These are phyloP conservation scores for Fusarium metavorans DNA, from an alignment of 2,329 filamentous ascomycete genomes.

Conservation along the genomic window DNA sequence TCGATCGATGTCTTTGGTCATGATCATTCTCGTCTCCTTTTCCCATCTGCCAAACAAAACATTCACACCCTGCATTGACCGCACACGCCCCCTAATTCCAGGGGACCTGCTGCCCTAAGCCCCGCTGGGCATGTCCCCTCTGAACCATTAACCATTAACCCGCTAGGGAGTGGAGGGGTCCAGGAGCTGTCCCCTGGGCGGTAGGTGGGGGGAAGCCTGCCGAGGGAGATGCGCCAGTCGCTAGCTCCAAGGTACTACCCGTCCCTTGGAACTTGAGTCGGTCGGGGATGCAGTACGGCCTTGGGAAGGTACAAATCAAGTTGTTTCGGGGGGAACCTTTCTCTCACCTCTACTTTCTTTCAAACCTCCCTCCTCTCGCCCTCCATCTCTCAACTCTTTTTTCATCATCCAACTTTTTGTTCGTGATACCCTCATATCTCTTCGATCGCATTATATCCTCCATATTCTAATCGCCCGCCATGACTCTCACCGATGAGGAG, in stretches of 20 bases:
- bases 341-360: not conserved
- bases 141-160: not conserved
- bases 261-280: conserved; percentile 12
- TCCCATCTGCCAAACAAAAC: conserved; percentile 1
- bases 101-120: conserved; percentile 11
- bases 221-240: conserved; percentile 5
- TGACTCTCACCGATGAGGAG: conserved; percentile 71
- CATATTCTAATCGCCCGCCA: conserved; percentile 19
- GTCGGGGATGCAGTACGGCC: not conserved
- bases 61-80: not conserved
- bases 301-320: not conserved
- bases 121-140: not conserved
- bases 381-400: not conserved
- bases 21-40: not conserved
- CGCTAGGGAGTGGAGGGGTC: not conserved
- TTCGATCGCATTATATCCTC: not conserved
- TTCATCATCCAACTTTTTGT: not conserved
- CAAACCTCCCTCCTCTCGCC: not conserved
- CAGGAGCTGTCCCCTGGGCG: not conserved
- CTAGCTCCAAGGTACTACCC: conserved; percentile 14
- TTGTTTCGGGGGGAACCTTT: not conserved
- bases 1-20: not conserved
- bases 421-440: not conserved
- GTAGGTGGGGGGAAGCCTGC: not conserved
- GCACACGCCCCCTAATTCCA: conserved; percentile 4